Evolutionary conservation across 2,329 filamentous ascomycete species (phyloP), one percentile per base, ranked within the genome.

Genomic region (Xylariaceae sp.): DNA sequence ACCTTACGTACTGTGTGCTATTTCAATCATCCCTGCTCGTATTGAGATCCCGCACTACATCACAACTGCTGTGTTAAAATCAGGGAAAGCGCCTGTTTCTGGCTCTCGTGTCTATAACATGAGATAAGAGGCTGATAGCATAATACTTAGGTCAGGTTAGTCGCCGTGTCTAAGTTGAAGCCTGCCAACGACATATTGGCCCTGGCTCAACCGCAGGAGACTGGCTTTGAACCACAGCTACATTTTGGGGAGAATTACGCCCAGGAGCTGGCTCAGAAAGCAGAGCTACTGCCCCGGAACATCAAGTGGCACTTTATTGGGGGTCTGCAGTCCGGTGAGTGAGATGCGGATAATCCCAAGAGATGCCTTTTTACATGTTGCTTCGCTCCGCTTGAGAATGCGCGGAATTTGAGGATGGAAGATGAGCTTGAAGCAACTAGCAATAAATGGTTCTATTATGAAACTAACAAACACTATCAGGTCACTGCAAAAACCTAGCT

Each of bases 221-320:
- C 74, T 0, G 39, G 41, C 2, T 73, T 76, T 1, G 65, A 71
- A 22, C 66, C 70, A 1, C 87, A 91, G 44, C 56, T 74, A 16
- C 88, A 98, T 69, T 97, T 97, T 66, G 93, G 93, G 58, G 93
- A 98, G 70, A 98, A 98, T 73, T 98, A 98, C 71, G 77, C 86
- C 4, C 87, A 92, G 68, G 93, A 98, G 67, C 79, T 98, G 43
- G 76, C 78, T 48, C 86, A 95, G 64, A 98, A 98, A 68, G 85
- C 89, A 2, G 77, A 79, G 27, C 64, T 95, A 17, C 78, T 98
- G 10, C 92, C 93, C 0, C 70, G 71, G 36, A 77, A 76, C 25
- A 86, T 98, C 55, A 77, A 78, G 58, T 98, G 93, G 93, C 93
- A 98, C 68, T 96, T 97, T 67, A 98, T 97, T 64, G 93, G 93